Evolutionary conservation across 495 filamentous ascomycete genomes (phyloP).

Genomic region (Tuber borchii): DNA sequence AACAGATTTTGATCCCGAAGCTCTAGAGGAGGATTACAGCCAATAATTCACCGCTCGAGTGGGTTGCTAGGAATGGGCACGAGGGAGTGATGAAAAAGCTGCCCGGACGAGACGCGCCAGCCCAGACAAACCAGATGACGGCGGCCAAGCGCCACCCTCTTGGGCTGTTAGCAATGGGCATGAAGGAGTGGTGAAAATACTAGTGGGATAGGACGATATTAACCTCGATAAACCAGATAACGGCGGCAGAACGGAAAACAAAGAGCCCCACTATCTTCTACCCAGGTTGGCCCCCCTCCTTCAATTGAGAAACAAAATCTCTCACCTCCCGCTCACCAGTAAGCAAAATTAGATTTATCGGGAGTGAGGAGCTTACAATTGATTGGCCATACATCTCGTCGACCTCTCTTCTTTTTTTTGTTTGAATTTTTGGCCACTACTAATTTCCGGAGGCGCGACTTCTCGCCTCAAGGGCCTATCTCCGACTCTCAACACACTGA

Average conservation of each 20-base stretch:
- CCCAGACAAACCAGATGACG: too few relatives aligned
- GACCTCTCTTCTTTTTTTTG: not conserved
- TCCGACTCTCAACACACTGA: slow-evolving; percentile 15
- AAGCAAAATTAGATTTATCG: not conserved
- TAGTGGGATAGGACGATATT: too few relatives aligned
- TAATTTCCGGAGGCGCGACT: slow-evolving; percentile 15
- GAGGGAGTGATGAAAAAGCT: too few relatives aligned
- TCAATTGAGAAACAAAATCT: not conserved
- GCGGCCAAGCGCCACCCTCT: too few relatives aligned
- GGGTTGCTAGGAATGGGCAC: too few relatives aligned
- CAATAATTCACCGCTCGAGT: too few relatives aligned
- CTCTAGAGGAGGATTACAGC: slow-evolving; percentile 47
- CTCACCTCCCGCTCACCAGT: not conserved
- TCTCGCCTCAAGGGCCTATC: slow-evolving; percentile 19
- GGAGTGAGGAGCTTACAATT: not conserved
- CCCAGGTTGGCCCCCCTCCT: not conserved
- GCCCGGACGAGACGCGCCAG: too few relatives aligned
- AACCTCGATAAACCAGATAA: too few relatives aligned
- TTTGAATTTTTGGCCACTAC: not conserved
- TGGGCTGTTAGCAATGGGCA: too few relatives aligned
- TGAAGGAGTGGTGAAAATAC: too few relatives aligned
- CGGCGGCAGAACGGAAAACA: too few relatives aligned
- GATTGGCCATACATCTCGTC: not conserved
- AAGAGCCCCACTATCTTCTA: not conserved
- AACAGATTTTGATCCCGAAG: slow-evolving; percentile 84